These are phyloP conservation scores for Holtermanniella nyarrowii DNA, from an alignment of 768 basidiomycete species.

Conservation along the genomic window DNA sequence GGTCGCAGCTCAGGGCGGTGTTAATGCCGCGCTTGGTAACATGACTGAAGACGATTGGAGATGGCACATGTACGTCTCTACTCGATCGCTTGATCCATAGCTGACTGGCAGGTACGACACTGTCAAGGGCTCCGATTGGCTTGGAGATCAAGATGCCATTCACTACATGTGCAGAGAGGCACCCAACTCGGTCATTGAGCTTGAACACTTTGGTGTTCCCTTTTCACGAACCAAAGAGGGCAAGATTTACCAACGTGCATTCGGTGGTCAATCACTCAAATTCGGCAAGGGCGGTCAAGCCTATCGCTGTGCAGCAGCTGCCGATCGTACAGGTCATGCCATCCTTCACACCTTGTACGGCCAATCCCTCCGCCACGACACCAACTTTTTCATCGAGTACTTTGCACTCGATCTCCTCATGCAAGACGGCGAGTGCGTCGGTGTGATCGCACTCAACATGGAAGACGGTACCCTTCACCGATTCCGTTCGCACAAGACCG, in stretches of 20 bases:
- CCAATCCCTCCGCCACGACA: constrained; percentile 96
- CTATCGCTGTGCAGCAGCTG: constrained; percentile 96
- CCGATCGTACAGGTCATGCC: constrained; percentile 97
- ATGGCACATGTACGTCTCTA: constrained; percentile 76
- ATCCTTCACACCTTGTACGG: constrained; percentile 98
- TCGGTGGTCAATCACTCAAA: constrained; percentile 94
- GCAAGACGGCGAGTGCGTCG: constrained; percentile 97
- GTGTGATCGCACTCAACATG: constrained; percentile 98
- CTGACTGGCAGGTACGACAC: constrained; percentile 33
- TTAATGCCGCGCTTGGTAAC: constrained; percentile 69
- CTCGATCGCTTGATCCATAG: background rate
- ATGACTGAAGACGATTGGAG: constrained; percentile 99
- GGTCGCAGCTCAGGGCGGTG: constrained; percentile 97
- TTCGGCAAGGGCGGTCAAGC: constrained; percentile 98
- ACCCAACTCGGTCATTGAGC: constrained; percentile 86
- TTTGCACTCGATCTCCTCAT: constrained; percentile 99
- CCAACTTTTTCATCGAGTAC: constrained; percentile 99
- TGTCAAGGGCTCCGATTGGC: constrained; percentile 99
- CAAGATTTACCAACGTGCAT: constrained; percentile 98
- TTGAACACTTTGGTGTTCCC: constrained; percentile 96
- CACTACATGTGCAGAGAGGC: constrained; percentile 99
- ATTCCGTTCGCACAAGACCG: constrained; percentile 96
- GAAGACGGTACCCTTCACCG: constrained; percentile 98
- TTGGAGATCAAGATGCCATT: constrained; percentile 98
- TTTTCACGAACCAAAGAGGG: constrained; percentile 98